phyloP scores from a whole-genome alignment of 768 basidiomycete genomes.

The Mycena amicta region DNA sequence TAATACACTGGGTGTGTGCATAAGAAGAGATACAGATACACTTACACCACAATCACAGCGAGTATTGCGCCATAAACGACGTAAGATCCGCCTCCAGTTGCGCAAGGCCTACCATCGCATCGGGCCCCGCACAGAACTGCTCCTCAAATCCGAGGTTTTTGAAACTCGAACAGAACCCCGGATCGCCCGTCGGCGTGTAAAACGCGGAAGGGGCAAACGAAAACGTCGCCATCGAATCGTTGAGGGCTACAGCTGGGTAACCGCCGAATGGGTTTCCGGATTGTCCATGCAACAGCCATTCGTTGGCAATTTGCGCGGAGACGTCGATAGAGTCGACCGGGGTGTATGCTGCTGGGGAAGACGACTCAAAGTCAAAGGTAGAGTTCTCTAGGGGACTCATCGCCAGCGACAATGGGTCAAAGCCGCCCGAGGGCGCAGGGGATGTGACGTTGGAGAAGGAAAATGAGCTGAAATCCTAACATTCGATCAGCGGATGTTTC shows the following conservation, averaged over 20 bases:
- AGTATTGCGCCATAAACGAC: conserved; percentile 20
- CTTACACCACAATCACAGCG: conserved; percentile 5
- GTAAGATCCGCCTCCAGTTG: conserved; percentile 22
- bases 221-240: conserved; percentile 3
- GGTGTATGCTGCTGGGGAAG: conserved; percentile 7
- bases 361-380: conserved; percentile 5
- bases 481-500: conserved; percentile 2
- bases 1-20: not conserved
- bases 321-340: conserved; percentile 20
- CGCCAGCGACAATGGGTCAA: conserved; percentile 27
- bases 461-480: conserved; percentile 48
- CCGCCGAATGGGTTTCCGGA: conserved; percentile 9
- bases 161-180: conserved; percentile 16
- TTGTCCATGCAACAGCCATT: conserved; percentile 19
- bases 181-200: not conserved
- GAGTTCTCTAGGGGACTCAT: conserved; percentile 6
- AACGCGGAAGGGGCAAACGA: conserved; percentile 1
- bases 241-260: conserved; percentile 13
- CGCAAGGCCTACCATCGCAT: conserved; percentile 10
- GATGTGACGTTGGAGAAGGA: conserved; percentile 45
- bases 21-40: not conserved
- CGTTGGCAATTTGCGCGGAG: conserved; percentile 22
- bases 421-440: conserved; percentile 33
- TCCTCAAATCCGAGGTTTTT: conserved; percentile 17
- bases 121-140: conserved; percentile 1